These are phyloP conservation scores for Chrysanthemum makinoi DNA, from an alignment of 129 eudicot species.

Conservation along the genomic window DNA sequence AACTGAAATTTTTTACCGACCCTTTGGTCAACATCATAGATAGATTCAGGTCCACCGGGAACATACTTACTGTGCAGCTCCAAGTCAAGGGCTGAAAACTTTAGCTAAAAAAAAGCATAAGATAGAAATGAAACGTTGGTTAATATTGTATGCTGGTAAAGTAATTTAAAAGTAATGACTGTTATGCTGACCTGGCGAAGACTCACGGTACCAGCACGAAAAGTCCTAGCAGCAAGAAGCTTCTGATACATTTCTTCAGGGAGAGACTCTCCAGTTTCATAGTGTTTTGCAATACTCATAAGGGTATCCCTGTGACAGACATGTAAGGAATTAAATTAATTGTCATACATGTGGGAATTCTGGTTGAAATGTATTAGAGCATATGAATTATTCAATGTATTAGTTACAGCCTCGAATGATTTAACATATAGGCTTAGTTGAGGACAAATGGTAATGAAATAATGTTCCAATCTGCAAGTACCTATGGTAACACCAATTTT, in stretches of 20 bases:
- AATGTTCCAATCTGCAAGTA: slow-evolving; percentile 23
- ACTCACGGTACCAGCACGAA: slow-evolving; percentile 86
- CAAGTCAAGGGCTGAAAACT: slow-evolving; percentile 75
- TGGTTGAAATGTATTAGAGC: no score
- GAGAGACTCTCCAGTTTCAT: slow-evolving; percentile 86
- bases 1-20: slow-evolving; percentile 68
- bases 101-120: slow-evolving; percentile 44
- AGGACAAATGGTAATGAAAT: slow-evolving; percentile 2
- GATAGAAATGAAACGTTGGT: not conserved
- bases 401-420: not conserved
- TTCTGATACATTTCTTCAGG: slow-evolving; percentile 83
- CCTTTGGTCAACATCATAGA: slow-evolving; percentile 84
- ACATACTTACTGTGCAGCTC: slow-evolving; percentile 77
- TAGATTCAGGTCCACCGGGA: slow-evolving; percentile 82
- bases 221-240: slow-evolving; percentile 93
- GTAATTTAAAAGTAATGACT: not conserved
- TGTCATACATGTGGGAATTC: not conserved
- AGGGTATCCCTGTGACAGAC: slow-evolving; percentile 69
- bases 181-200: slow-evolving; percentile 78
- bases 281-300: slow-evolving; percentile 93
- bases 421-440: not conserved
- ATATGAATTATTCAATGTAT: not conserved
- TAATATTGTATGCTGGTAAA: not conserved
- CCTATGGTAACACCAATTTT: slow-evolving; percentile 99
- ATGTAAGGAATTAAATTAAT: not conserved